Evolutionary conservation across 2,329 filamentous ascomycete species (phyloP).

Genomic region (Pestalotiopsis sp.): DNA sequence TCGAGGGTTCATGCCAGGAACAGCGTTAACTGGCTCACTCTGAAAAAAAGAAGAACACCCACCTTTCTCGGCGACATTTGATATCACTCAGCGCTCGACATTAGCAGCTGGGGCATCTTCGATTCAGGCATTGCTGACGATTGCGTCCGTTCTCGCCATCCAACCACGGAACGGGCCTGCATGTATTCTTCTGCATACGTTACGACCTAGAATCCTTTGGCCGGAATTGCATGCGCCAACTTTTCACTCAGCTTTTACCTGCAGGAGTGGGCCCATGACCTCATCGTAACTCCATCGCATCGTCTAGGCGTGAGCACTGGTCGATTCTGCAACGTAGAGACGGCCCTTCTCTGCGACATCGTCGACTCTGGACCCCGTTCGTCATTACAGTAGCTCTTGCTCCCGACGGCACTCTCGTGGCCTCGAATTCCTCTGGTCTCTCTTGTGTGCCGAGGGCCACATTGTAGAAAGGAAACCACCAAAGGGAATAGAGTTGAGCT

Average conservation of each 20-base stretch:
- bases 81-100: background rate
- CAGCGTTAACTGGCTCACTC: background rate
- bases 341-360: constrained; percentile 14
- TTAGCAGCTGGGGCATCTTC: background rate
- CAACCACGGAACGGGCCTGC: constrained; percentile 1
- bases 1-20: background rate
- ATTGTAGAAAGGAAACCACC: background rate
- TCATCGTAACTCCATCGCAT: constrained; percentile 15
- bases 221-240: background rate
- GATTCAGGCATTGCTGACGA: background rate
- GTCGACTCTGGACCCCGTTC: constrained; percentile 11
- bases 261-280: constrained; percentile 17
- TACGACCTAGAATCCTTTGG: constrained; percentile 5
- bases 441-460: background rate
- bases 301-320: constrained; percentile 11
- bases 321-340: constrained; percentile 9
- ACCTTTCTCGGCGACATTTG: background rate
- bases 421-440: background rate
- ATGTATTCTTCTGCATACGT: constrained; percentile 4
- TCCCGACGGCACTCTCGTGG: background rate
- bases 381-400: background rate
- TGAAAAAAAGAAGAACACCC: background rate
- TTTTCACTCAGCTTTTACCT: constrained; percentile 6
- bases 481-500: background rate
- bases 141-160: background rate